Percentiles rank a stretch among this genome's conserved stretches.
Evolutionary conservation across 2,329 filamentous ascomycete genomes (phyloP).

Genomic region (Fusarium robinianum): DNA sequence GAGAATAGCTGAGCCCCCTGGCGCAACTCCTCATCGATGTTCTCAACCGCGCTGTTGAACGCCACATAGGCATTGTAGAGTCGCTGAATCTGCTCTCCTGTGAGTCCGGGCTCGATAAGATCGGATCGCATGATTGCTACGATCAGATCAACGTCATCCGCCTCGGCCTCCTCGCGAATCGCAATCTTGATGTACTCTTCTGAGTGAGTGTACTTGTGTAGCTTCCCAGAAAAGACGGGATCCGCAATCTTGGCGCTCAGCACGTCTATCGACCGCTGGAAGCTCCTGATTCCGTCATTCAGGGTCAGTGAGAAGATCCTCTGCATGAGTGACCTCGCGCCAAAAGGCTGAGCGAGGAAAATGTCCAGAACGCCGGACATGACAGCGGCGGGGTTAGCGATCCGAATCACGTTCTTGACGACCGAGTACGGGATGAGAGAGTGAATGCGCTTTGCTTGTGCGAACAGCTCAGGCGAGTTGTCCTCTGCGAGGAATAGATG

Average conservation of each 20-base stretch:
- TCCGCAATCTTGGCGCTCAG: conserved; percentile 81
- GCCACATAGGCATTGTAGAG: conserved; percentile 95
- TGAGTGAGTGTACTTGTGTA: conserved; percentile 77
- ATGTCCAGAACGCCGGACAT: conserved; percentile 96
- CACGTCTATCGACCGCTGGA: conserved; percentile 84
- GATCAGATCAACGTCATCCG: conserved; percentile 80
- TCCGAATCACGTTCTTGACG: conserved; percentile 94
- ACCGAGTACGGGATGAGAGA: conserved; percentile 91
- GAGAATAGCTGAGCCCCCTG: conserved; percentile 92
- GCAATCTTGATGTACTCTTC: conserved; percentile 74
- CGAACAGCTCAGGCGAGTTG: conserved; percentile 95
- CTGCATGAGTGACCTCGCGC: conserved; percentile 86
- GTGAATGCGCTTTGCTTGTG: conserved; percentile 91
- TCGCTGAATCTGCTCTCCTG: conserved; percentile 74
- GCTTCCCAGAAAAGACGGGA: conserved; percentile 74
- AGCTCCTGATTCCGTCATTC: conserved; percentile 83
- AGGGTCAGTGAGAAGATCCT: conserved; percentile 92
- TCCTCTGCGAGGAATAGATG: conserved; percentile 97
- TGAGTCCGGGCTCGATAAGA: conserved; percentile 71
- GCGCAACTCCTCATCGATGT: conserved; percentile 84
- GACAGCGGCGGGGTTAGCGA: conserved; percentile 93
- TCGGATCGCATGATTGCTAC: conserved; percentile 85
- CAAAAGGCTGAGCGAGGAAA: conserved; percentile 94
- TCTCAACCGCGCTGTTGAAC: conserved; percentile 93
- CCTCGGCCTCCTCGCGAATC: conserved; percentile 73